Evolutionary conservation across 2,329 filamentous ascomycete species (phyloP), one percentile per base, ranked within the genome.

Genomic region (Phaeosphaeria sp.): DNA sequence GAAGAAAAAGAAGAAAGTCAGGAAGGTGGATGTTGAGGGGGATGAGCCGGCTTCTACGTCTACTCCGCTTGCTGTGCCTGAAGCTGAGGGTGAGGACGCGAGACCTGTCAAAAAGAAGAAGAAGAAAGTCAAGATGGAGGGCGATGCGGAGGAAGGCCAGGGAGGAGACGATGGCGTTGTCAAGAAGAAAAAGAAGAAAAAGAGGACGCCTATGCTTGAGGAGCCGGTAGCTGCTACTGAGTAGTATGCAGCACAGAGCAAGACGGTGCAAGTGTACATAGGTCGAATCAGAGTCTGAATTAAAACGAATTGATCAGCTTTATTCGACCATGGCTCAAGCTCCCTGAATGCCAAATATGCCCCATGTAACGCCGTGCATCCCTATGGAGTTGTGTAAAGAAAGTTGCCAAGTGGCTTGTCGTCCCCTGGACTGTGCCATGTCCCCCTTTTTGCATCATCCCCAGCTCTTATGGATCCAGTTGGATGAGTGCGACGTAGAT

Each of bases 1-100:
- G 78, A 83, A 81, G 69, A 88, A 86, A 77, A 85, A 84, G 77
- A 83, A 80, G 69, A 84, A 81, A 66, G 73, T 70, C 30, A 76
- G 75, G 65, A 77, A 67, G 56, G 73, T 59, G 63, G 67, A 62
- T 77, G n/a, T 89, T 82, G 7, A 83, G 88, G 30, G 84, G 89
- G 18, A 86, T 78, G 79, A 78, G 66, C 60, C 79, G 76, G 69
- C 85, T 82, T 76, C 83, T 81, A 73, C 82, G n/a, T n/a, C n/a
- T n/a, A n/a, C n/a, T 25, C 65, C 24, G 66, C 54, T 47, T 21
- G 53, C 60, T 9, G 63, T 54, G 13, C 65, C 40, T 24, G 68
- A 58, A 43, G 59, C 39, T 2, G n/a, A n/a, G n/a, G n/a, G n/a
- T n/a, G 66, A 58, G 40, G 20, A 61, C 17, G 51, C 66, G 25